Base-by-base conservation (phyloP, 345 rosid species). In the Raphanus raphanistrum region DNA sequence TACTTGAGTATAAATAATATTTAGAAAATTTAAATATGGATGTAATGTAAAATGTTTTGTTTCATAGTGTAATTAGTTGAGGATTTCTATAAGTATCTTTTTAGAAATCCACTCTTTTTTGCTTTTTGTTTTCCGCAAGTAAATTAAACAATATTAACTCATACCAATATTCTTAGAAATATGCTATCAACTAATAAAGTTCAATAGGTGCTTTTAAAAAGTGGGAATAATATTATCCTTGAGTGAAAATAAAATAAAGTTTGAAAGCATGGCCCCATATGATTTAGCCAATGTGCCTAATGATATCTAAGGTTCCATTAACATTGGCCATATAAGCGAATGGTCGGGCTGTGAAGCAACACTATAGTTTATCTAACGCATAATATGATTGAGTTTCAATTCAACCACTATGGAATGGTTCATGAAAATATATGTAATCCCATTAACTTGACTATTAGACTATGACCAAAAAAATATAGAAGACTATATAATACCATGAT, bases 301-400 rank as follows among this genome's bases (percentile, higher is more conserved):
- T 78, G 77, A 78, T 78, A 72, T 78, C 73, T 59, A 78, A 78
- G 74, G 70, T 73, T 73, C 55, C 36, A 67, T 79, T 60, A 78
- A 78, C 69, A 78, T 72, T 78, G 64, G 57, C 74, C 69, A 72
- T 72, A 59, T 72, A 73, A 79, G 79, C 62, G 15, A 50, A 79
- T 79, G 61, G 78, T 79, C 78, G 78, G 82, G 71, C 10, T 36
- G 4, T 38, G 55, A 68, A 28, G 75, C 66, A 66, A 61, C 82
- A 68, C 0, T 68, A 3, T 29, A 28, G 76, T 78, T 58, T 78
- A 65, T 64, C 13, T 57, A 41, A 60, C 41, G 21, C 59, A 59
- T 48, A 66, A 9, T 59, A 72, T 78, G 63, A 72, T 72, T 72
- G 17, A 43, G 35, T 59, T 58, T 78, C 58, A 29, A 35, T 31